Base-by-base conservation (phyloP, 306 rosid genomes). In the Sicyos edulis region DNA sequence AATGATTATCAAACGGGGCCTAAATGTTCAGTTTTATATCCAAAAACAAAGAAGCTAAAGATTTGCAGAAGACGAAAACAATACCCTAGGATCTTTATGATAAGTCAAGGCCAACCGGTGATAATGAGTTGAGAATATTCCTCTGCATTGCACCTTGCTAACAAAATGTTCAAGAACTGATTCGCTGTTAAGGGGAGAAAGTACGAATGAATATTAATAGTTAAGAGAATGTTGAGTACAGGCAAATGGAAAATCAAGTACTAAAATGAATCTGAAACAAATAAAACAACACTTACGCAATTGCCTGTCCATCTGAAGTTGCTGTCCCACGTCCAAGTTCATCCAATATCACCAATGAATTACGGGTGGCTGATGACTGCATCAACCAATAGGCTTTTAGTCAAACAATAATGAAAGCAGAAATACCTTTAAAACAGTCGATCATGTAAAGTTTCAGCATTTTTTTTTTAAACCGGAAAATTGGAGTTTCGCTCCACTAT, bases 251-350 rank as follows among this genome's bases (percentile, higher is more conserved):
- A 76, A 67, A 67, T 34, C 75, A 78, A 26, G 42, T 42, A 13
- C 24, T 76, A 63, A 16, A 60, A 56, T 26, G 63, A 50, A 84
- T 74, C 40, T 21, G 57, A 68, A 50, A 69, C 6, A 26, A 60
- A 76, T 20, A 71, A 63, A 29, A 45, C 63, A 56, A 77, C 62
- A 77, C 97, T 74, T 78, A 87, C 97, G 97, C 99, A 84, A 93
- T 91, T 81, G 99, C 99, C 80, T 93, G 97, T 65, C 97, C 99
- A 80, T 93, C 99, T 44, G 99, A 89, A 78, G 99, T 93, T 76
- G 97, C 87, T 34, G 99, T 93, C 70, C 99, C 99, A 56, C 99
- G 97, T 62, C 99, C 99, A 82, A 93, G 99, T 78, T 93, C 99
- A 85, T 91, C 99, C 77, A 91, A 75, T 29, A 91, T 85, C 70